Base-by-base conservation (phyloP, 225 moss, liverwort and hornwort species). In the Bryum argenteum region DNA sequence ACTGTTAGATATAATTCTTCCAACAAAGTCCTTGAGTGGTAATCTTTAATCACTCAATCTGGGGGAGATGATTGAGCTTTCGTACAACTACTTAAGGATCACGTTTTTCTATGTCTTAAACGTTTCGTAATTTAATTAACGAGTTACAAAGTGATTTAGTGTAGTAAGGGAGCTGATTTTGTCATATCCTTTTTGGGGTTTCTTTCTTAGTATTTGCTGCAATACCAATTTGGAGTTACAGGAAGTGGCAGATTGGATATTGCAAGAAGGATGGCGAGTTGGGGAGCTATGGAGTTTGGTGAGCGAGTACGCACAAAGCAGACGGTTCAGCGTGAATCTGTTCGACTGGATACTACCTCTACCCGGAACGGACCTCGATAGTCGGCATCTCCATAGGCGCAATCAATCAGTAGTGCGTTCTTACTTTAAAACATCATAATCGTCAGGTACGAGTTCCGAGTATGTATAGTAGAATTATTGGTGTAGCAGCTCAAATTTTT, bases 291-390 rank as follows among this genome's bases (percentile, higher is more conserved):
- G 86, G 86, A 73, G 83, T 78, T 72, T 86, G 69, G 44, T 86
- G 39, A 56, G 65, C n/a, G 80, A 83, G 69, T 86, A 86, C 54
- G 80, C 80, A 55, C 38, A 28, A 65, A 40, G 65, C 47, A 83
- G 77, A 22, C 75, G 54, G 9, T 83, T 80, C 24, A 52, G 51
- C 6, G 65, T 86, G 51, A 78, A 70, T 70, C 80, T 86, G 74
- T 86, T 83, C 13, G 86, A 86, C 65, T 86, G 86, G 86, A 86
- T 86, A 42, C 69, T 86, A 53, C 86, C 86, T 61, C 80, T 69
- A 13, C 72, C 83, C 20, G 80, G 63, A 65, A 83, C 80, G 10
- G 66, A 86, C 45, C 83, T 83, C 16, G 68, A 54, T 45, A 24
- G 9, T 63, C 64, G 4, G 47, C 74, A 70, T 54, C 65, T 70